Conservation (phyloP, 805 yeast species). For the Cyberlindnera petersonii region DNA sequence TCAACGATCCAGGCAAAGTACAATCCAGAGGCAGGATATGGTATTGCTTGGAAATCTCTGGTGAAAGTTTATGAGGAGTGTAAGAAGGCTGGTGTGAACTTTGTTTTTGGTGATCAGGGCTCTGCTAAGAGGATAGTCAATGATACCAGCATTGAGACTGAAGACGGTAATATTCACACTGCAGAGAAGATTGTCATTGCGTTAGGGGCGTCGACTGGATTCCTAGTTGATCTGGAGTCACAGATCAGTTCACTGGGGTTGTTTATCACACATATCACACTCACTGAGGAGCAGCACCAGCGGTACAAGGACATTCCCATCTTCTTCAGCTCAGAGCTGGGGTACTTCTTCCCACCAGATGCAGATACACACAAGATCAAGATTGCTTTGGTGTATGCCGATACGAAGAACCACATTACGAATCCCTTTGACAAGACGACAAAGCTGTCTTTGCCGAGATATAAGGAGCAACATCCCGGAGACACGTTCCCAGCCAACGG, state of each 20-base stretch:
- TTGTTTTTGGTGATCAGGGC: conserved; percentile 33
- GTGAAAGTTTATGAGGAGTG: conserved; percentile 30
- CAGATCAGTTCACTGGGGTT: conserved; percentile 37
- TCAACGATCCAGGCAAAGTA: conserved; percentile 27
- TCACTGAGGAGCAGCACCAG: conserved; percentile 34
- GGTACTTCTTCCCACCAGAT: conserved; percentile 48
- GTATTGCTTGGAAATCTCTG: conserved; percentile 39
- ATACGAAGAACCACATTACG: conserved; percentile 26
- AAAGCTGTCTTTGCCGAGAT: conserved; percentile 35
- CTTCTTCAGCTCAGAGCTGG: conserved; percentile 39
- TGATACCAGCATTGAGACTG: conserved; percentile 20
- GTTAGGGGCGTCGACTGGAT: conserved; percentile 37
- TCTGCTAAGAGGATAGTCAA: conserved; percentile 19
- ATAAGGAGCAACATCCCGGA: conserved; percentile 24
- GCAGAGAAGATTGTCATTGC: conserved; percentile 32
- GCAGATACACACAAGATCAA: conserved; percentile 33
- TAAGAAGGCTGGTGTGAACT: conserved; percentile 31
- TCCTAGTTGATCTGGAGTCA: conserved; percentile 29
- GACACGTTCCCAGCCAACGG: conserved; percentile 36
- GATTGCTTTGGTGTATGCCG: conserved; percentile 31
- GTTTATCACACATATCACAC: conserved; percentile 35
- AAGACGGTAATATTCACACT: conserved; percentile 27
- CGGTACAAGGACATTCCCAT: conserved; percentile 37
- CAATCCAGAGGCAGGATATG: conserved; percentile 42
- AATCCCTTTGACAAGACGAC: conserved; percentile 18